Evolutionary conservation across 2,329 filamentous ascomycete species (phyloP), one percentile per base, ranked within the genome.

Genomic region (Scedosporium minutisporum): DNA sequence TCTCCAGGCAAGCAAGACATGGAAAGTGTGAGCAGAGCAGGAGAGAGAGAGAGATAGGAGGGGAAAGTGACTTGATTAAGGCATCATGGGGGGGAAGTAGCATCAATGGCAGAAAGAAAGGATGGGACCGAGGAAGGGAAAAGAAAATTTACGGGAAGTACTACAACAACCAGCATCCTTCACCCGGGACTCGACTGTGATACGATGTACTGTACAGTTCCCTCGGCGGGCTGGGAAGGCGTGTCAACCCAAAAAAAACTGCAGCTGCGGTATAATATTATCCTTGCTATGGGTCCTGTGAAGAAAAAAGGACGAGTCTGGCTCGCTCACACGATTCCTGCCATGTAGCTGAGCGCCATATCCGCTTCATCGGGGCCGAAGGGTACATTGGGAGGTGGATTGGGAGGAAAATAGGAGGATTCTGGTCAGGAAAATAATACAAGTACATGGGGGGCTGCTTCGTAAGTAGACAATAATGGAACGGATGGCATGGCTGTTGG

Each of bases 401-500:
- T 6, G 33, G 33, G 33, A 29, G 23, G 23, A 29, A 27, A 38
- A 42, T 25, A 38, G 25, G 59, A 38, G 23, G 55, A 18, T 38
- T 58, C 55, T 9, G 27, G 25, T 18, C 55, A 38, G 25, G 25
- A 38, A 38, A 38, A 38, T 12, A 38, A 38, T 41, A 58, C 16
- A n/a, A 38, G 44, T 61, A 53, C 46, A 53, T 61, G 46, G 27
- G 23, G 44, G 25, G 27, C 21, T 61, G 59, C 25, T 59, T 59
- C 23, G 33, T 48, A 27, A 51, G 58, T 12, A 60, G 41, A 23
- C 7, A 60, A 48, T 51, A 29, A 27, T 58, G 16, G 25, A 25
- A 41, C n/a, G 55, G 55, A 38, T 38, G 55, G 27, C 12, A 41
- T 33, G 55, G 55, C 33, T 61, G 59, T 61, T 61, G 59, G 59